Evolutionary conservation across 345 rosid species (phyloP).

Genomic region (Raphanus raphanistrum): DNA sequence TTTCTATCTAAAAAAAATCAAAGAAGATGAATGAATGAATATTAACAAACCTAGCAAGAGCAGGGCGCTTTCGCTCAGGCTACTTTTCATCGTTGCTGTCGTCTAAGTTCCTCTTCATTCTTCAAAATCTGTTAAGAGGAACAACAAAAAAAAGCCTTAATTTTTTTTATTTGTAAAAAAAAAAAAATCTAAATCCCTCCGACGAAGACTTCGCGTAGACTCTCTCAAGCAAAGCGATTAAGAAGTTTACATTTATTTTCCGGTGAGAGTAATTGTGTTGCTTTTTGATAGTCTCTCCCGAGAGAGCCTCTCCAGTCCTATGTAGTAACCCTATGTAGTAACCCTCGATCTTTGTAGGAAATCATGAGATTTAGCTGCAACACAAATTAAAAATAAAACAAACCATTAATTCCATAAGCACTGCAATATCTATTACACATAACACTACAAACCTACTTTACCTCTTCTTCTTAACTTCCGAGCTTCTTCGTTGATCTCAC

Average conservation of each 20-base stretch:
- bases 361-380: too few relatives aligned
- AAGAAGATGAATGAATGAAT: neutral
- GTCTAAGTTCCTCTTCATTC: constrained; percentile 56
- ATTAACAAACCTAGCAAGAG: constrained; percentile 55
- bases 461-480: too few relatives aligned
- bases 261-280: neutral
- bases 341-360: too few relatives aligned
- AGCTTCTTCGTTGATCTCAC: too few relatives aligned
- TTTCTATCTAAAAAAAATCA: constrained; percentile 4
- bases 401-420: too few relatives aligned
- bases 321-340: too few relatives aligned
- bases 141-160: neutral
- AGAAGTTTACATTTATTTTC: neutral
- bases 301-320: neutral
- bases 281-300: neutral
- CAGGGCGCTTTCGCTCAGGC: constrained; percentile 65
- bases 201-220: neutral
- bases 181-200: neutral
- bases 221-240: neutral
- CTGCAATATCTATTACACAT: too few relatives aligned
- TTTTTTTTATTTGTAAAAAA: neutral
- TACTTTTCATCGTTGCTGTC: constrained; percentile 47
- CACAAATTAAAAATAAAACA: too few relatives aligned
- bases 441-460: too few relatives aligned
- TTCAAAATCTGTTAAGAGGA: neutral